phyloP scores from a whole-genome alignment of 495 filamentous ascomycete genomes.

The Talaromyces proteolyticus region DNA sequence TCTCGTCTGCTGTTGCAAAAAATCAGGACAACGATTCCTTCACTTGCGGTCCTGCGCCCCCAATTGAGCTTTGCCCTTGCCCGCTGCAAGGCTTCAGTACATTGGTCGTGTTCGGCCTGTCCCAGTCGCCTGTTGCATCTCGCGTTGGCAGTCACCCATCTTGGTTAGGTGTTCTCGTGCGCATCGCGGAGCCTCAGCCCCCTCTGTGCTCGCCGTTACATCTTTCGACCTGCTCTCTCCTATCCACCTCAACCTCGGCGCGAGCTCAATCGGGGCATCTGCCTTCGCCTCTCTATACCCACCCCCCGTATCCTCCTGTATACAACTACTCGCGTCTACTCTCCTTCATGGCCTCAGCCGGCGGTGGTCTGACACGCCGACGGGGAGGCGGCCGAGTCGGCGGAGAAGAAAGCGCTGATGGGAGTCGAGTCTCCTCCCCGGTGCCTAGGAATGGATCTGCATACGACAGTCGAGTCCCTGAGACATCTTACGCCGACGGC shows the following conservation, averaged over 20 bases:
- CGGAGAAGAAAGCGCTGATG: slow-evolving; percentile 50
- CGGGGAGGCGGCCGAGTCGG: slow-evolving; percentile 62
- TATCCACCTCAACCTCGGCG: neutral
- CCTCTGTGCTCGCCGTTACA: neutral
- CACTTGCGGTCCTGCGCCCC: too few species aligned
- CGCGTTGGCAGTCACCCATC: too few species aligned
- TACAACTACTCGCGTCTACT: slow-evolving; percentile 29
- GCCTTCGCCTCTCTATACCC: slow-evolving; percentile 36
- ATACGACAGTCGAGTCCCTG: slow-evolving; percentile 62
- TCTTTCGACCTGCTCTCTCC: too few species aligned
- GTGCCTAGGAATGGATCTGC: slow-evolving; percentile 51
- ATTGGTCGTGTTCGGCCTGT: neutral
- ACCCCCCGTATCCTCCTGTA: slow-evolving; percentile 91
- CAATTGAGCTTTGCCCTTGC: neutral
- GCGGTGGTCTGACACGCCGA: slow-evolving; percentile 66
- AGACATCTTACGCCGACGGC: slow-evolving; percentile 85
- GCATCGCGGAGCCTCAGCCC: neutral
- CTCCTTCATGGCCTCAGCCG: slow-evolving; percentile 56
- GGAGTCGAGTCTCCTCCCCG: slow-evolving; percentile 66
- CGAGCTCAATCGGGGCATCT: neutral
- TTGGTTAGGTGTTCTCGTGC: neutral
- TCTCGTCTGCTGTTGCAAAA: neutral
- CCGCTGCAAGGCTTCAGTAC: neutral
- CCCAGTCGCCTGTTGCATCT: too few species aligned
- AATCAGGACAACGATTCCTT: too few species aligned